These are phyloP conservation scores for Fusarium beomiforme DNA, from an alignment of 2,329 filamentous ascomycete species.

Conservation along the genomic window DNA sequence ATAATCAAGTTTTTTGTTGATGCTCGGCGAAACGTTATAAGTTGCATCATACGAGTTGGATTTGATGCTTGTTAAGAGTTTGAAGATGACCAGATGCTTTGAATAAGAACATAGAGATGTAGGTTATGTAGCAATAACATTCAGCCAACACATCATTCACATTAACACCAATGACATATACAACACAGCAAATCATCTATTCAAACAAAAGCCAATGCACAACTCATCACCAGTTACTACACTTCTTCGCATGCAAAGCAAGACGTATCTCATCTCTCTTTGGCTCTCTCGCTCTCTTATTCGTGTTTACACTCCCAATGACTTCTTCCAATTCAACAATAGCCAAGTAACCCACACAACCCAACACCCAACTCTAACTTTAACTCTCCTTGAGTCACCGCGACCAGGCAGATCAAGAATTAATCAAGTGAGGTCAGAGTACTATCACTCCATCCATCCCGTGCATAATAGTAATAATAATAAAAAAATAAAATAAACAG, in stretches of 20 bases:
- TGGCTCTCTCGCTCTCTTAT: conserved; percentile 16
- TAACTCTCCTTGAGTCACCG: conserved; percentile 28
- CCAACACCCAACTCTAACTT: conserved; percentile 7
- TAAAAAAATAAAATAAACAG: background rate
- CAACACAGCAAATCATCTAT: conserved; percentile 11
- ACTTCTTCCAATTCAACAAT: background rate
- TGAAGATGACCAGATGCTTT: background rate
- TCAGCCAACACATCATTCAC: background rate
- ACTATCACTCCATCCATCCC: conserved; percentile 9
- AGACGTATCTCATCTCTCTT: conserved; percentile 18
- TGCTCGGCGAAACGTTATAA: background rate
- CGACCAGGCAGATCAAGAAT: conserved; percentile 42
- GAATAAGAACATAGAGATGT: background rate
- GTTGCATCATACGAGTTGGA: background rate
- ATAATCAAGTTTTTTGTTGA: conserved; percentile 16
- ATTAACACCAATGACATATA: background rate
- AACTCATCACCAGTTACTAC: background rate
- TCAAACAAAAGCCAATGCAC: conserved; percentile 15
- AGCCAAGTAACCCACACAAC: conserved; percentile 21
- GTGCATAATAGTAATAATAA: background rate
- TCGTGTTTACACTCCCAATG: conserved; percentile 16
- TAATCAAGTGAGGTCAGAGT: conserved; percentile 32
- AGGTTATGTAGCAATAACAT: background rate
- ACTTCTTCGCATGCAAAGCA: conserved; percentile 4
- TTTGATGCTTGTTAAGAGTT: background rate